Percentiles rank a stretch among this genome's conserved stretches.
Conservation (phyloP, 805 yeast species). For the Allodekkera sacchari region DNA sequence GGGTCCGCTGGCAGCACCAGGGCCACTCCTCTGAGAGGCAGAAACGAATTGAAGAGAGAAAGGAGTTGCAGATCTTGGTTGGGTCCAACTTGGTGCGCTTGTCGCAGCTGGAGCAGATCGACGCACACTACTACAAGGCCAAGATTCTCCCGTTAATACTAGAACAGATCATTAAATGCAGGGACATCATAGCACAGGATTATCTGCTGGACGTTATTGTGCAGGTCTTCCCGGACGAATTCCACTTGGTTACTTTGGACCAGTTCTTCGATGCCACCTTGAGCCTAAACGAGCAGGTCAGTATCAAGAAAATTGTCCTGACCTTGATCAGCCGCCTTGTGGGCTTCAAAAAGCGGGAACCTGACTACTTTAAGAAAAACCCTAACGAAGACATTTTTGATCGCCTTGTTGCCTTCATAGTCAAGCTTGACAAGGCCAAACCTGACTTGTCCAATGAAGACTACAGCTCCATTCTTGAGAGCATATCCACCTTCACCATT, state of each 20-base stretch:
- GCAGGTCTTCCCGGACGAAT: slow-evolving; percentile 92
- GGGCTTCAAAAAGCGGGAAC: slow-evolving; percentile 38
- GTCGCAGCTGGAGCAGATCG: slow-evolving; percentile 76
- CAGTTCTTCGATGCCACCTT: slow-evolving; percentile 56
- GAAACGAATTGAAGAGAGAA: slow-evolving; percentile 69
- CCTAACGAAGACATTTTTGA: slow-evolving; percentile 36
- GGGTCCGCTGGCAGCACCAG: slow-evolving; percentile 96
- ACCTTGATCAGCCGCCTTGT: slow-evolving; percentile 69
- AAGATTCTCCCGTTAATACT: slow-evolving; percentile 69
- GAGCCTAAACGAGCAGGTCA: slow-evolving; percentile 62
- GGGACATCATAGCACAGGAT: slow-evolving; percentile 87
- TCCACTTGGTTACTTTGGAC: slow-evolving; percentile 70
- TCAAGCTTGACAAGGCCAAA: slow-evolving; percentile 43
- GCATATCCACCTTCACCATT: slow-evolving; percentile 57
- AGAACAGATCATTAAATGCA: slow-evolving; percentile 88
- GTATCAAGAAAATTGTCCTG: slow-evolving; percentile 54
- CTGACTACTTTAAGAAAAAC: slow-evolving; percentile 14
- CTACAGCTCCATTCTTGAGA: slow-evolving; percentile 52
- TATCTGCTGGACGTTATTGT: slow-evolving; percentile 85
- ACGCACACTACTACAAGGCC: slow-evolving; percentile 36
- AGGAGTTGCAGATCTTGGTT: slow-evolving; percentile 82
- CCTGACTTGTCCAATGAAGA: slow-evolving; percentile 65
- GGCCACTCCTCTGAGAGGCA: slow-evolving; percentile 81
- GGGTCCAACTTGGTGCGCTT: slow-evolving; percentile 88
- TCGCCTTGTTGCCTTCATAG: slow-evolving; percentile 59